Conservation (phyloP, 805 yeast species). For the Candida berthetii region DNA sequence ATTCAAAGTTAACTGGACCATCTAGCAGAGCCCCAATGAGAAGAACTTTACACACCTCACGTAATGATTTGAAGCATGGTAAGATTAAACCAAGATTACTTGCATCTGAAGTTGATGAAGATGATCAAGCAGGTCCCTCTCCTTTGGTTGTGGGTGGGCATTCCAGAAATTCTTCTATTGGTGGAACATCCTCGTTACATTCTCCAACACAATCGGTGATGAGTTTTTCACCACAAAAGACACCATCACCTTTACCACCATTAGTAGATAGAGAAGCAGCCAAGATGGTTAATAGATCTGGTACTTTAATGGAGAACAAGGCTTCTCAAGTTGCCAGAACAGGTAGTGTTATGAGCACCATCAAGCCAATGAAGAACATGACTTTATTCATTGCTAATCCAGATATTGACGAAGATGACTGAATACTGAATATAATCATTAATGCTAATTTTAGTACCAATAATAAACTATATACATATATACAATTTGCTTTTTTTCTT, state of each 20-base stretch:
- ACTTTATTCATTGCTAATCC: slow-evolving; percentile 55
- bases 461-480: too few species aligned
- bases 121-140: slow-evolving; percentile 25
- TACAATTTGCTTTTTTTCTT: too few species aligned
- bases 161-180: background rate
- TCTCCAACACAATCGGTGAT: slow-evolving; percentile 2
- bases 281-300: slow-evolving; percentile 8
- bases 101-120: slow-evolving; percentile 73
- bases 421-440: background rate
- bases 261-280: background rate
- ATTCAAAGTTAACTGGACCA: slow-evolving; percentile 7
- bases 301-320: slow-evolving; percentile 17
- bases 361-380: slow-evolving; percentile 30
- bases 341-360: slow-evolving; percentile 28
- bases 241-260: background rate
- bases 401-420: slow-evolving; percentile 31
- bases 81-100: slow-evolving; percentile 57
- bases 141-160: background rate
- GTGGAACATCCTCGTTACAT: slow-evolving; percentile 5
- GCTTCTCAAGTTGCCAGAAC: slow-evolving; percentile 21
- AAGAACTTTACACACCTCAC: slow-evolving; percentile 5
- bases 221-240: slow-evolving; percentile 9
- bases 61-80: slow-evolving; percentile 52
- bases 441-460: too few species aligned
- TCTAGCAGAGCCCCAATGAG: slow-evolving; percentile 5